Percentiles rank a stretch among this genome's conserved stretches.
Conservation (phyloP, 1,284 basidiomycete genomes). For the Pseudozyma sp. region DNA sequence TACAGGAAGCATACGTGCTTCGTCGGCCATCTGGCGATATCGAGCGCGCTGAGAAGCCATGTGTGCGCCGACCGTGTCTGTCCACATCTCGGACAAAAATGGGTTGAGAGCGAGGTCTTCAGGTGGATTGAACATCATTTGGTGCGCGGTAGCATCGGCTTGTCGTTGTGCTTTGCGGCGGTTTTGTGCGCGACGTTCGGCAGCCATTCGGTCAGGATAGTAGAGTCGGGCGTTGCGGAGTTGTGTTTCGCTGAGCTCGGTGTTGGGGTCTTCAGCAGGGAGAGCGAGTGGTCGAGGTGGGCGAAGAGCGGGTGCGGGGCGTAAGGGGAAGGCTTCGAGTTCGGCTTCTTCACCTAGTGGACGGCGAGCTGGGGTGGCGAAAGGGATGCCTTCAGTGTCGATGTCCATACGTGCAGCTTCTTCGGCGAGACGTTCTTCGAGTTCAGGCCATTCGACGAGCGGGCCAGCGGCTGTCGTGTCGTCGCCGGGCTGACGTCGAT, state of each 20-base stretch:
- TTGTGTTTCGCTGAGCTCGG: slow-evolving; percentile 30
- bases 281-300: slow-evolving; percentile 11
- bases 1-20: slow-evolving; percentile 8
- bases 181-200: slow-evolving; percentile 3
- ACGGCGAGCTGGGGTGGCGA: slow-evolving; percentile 27
- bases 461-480: slow-evolving; percentile 15
- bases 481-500: slow-evolving; percentile 12
- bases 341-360: slow-evolving; percentile 16
- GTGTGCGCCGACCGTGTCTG: slow-evolving; percentile 25
- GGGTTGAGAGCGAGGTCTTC: slow-evolving; percentile 20
- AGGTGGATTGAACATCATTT: slow-evolving; percentile 30
- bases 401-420: slow-evolving; percentile 36
- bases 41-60: slow-evolving; percentile 17
- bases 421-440: slow-evolving; percentile 31
- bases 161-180: neutral
- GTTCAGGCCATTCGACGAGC: slow-evolving; percentile 37
- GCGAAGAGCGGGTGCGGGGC: slow-evolving; percentile 11
- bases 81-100: slow-evolving; percentile 29
- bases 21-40: slow-evolving; percentile 9
- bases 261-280: slow-evolving; percentile 19
- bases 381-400: slow-evolving; percentile 26
- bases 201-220: slow-evolving; percentile 29
- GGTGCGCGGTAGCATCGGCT: slow-evolving; percentile 4
- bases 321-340: slow-evolving; percentile 12
- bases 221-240: slow-evolving; percentile 17